phyloP scores from a whole-genome alignment of 345 rosid genomes.

The Hevea brasiliensis region DNA sequence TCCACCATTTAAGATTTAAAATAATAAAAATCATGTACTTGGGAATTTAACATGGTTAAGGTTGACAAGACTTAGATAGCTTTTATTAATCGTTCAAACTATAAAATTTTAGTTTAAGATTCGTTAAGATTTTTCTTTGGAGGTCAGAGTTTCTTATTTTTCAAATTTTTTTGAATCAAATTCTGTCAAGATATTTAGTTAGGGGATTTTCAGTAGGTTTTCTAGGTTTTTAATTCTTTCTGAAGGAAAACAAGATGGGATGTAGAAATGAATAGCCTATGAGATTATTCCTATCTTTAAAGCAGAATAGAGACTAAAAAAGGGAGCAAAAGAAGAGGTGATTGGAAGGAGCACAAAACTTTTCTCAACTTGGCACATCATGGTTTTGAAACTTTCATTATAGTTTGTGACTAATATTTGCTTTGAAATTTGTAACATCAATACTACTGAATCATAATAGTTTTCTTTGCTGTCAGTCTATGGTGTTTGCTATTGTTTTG shows the following conservation, averaged over 20 bases:
- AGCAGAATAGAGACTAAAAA: too few species aligned
- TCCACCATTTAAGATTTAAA: not conserved
- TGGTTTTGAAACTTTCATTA: not conserved
- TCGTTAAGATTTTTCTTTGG: not conserved
- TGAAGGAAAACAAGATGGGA: not conserved
- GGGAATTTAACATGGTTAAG: not conserved
- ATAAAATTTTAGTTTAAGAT: not conserved
- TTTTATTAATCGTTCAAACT: not conserved
- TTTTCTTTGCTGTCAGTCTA: not conserved
- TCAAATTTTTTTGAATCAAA: not conserved
- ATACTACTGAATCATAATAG: not conserved
- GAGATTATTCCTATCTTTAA: too few species aligned
- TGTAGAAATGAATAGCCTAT: not conserved
- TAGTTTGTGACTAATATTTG: not conserved
- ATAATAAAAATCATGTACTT: not conserved
- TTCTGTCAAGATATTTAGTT: not conserved
- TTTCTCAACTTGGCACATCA: not conserved
- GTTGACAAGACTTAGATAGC: too few species aligned
- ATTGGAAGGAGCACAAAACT: not conserved
- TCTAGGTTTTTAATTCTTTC: not conserved
- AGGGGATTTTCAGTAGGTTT: not conserved
- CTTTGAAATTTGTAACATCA: not conserved
- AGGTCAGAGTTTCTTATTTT: not conserved
- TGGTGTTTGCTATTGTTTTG: not conserved
- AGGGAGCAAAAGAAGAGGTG: too few species aligned